Conservation (phyloP, 495 filamentous ascomycete genomes). For the Lichenothelia convexa region DNA sequence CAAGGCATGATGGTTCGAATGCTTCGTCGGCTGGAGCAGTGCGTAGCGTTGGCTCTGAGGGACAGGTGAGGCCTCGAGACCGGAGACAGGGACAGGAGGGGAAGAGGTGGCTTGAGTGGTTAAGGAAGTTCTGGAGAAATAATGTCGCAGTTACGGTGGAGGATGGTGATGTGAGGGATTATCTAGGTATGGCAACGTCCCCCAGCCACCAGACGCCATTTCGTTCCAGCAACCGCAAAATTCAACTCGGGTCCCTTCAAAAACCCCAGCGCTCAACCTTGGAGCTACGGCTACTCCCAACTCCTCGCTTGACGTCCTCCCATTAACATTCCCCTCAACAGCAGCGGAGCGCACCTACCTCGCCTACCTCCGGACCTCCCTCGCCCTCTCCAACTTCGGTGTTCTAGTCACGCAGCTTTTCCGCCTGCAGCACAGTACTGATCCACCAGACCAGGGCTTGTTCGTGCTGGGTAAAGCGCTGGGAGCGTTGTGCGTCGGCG, state of each 20-base stretch:
- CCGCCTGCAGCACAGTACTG: conserved; percentile 36
- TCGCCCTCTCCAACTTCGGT: conserved; percentile 47
- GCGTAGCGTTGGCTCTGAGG: no score
- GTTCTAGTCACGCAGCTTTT: conserved; percentile 52
- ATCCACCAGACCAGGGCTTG: conserved; percentile 33
- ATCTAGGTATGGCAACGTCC: conserved; percentile 28
- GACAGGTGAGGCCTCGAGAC: no score
- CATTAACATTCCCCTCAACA: conserved; percentile 15
- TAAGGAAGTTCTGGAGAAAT: conserved; percentile 25
- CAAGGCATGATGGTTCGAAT: no score
- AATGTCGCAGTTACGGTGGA: conserved; percentile 28
- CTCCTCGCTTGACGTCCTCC: background rate
- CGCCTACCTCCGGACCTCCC: conserved; percentile 55
- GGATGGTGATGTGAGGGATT: conserved; percentile 27
- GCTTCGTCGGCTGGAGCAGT: no score
- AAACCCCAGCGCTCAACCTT: background rate
- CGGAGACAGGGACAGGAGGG: no score
- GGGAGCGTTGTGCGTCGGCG: conserved; percentile 35
- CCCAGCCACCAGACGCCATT: conserved; percentile 1
- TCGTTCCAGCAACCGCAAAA: background rate
- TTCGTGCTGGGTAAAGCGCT: conserved; percentile 48
- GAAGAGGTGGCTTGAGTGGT: conserved; percentile 15
- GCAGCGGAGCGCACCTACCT: conserved; percentile 69
- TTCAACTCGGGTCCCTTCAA: background rate
- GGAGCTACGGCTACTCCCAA: background rate